These are phyloP conservation scores for Rosa chinensis DNA, from an alignment of 306 rosid genomes.

Conservation along the genomic window DNA sequence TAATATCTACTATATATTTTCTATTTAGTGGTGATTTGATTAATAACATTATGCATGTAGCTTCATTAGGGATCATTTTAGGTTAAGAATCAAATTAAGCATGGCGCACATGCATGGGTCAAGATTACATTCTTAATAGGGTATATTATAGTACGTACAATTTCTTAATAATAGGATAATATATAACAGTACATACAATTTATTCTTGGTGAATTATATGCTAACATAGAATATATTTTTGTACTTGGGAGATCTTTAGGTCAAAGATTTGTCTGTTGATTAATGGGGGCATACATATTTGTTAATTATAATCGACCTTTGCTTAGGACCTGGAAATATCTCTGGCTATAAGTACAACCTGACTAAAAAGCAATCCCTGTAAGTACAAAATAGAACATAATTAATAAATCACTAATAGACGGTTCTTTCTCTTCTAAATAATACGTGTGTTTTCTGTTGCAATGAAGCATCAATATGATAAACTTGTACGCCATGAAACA, in stretches of 20 bases:
- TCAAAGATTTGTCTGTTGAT: conserved; percentile 68
- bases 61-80: conserved; percentile 11
- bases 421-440: not conserved
- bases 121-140: conserved; percentile 31
- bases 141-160: not conserved
- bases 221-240: conserved; percentile 36
- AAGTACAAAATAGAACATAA: not conserved
- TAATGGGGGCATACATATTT: conserved; percentile 13
- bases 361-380: conserved; percentile 6
- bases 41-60: not conserved
- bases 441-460: conserved; percentile 15
- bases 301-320: conserved; percentile 38
- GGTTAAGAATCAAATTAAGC: conserved; percentile 28
- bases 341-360: conserved; percentile 30
- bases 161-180: not conserved
- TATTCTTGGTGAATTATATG: not conserved
- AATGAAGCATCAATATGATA: not conserved
- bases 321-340: conserved; percentile 34
- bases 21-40: not conserved
- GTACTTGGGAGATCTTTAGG: conserved; percentile 64
- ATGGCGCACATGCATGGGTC: conserved; percentile 42
- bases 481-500: not conserved
- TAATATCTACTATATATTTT: too few relatives aligned
- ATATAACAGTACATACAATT: not conserved
- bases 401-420: not conserved